Evolutionary conservation across 192 early-diverging fungal species (phyloP).

Genomic region (Linnemannia schmuckeri): DNA sequence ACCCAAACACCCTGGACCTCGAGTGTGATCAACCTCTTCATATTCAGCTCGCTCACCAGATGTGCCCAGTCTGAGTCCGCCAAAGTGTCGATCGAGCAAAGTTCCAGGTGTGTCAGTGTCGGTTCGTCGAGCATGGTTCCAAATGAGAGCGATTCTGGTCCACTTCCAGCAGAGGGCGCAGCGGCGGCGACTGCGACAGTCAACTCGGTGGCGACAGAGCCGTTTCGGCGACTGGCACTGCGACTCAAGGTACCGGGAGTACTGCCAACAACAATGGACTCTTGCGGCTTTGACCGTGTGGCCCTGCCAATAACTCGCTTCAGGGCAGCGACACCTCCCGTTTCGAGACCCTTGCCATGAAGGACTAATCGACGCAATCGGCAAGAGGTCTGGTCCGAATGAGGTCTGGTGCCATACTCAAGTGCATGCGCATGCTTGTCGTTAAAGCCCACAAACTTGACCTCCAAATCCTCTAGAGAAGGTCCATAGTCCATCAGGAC

Average conservation of each 20-base stretch:
- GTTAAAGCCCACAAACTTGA: slow-evolving; percentile 48
- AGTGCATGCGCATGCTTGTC: slow-evolving; percentile 51
- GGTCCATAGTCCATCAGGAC: slow-evolving; percentile 29
- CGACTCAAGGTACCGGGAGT: not conserved
- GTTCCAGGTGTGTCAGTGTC: slow-evolving; percentile 40
- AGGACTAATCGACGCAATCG: slow-evolving; percentile 45
- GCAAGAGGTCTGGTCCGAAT: slow-evolving; percentile 1
- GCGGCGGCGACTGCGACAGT: not conserved
- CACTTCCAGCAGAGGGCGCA: not conserved
- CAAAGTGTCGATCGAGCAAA: slow-evolving; percentile 40
- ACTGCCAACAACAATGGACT: not conserved
- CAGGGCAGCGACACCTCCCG: slow-evolving; percentile 28
- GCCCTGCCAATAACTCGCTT: slow-evolving; percentile 26
- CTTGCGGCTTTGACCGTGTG: slow-evolving; percentile 7
- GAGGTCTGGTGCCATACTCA: slow-evolving; percentile 37
- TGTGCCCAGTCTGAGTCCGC: slow-evolving; percentile 37
- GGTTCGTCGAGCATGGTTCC: slow-evolving; percentile 29
- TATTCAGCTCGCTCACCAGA: slow-evolving; percentile 25
- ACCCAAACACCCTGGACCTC: slow-evolving; percentile 38
- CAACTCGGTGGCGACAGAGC: not conserved
- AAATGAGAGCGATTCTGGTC: slow-evolving; percentile 15
- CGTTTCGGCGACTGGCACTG: not conserved
- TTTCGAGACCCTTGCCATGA: slow-evolving; percentile 44
- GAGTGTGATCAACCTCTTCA: slow-evolving; percentile 26
- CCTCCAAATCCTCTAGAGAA: slow-evolving; percentile 34